A percentile compares a stretch with the other conserved stretches of the same genome.
phyloP scores from a whole-genome alignment of 2,329 filamentous ascomycete species.

The Acephala macrosclerotiorum region DNA sequence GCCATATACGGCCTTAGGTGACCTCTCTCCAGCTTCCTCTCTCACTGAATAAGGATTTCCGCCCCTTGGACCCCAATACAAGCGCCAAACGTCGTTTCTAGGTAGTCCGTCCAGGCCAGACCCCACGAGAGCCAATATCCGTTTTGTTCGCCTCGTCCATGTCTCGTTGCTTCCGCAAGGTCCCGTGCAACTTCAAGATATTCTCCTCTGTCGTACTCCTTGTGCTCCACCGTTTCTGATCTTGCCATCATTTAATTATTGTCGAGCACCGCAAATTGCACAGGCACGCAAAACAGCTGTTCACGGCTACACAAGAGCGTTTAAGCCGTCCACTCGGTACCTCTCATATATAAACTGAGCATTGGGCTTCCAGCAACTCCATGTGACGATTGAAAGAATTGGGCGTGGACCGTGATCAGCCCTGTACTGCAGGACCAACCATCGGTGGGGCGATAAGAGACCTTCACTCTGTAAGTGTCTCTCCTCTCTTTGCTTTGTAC shows the following conservation, averaged over 20 bases:
- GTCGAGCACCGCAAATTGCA: conserved; percentile 31
- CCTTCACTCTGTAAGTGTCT: conserved; percentile 41
- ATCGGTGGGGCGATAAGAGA: conserved; percentile 42
- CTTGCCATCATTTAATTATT: conserved; percentile 34
- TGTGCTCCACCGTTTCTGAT: conserved; percentile 27
- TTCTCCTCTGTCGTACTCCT: conserved; percentile 38
- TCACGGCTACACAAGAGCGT: conserved; percentile 32
- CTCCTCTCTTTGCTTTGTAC: conserved; percentile 26
- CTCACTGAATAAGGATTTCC: conserved; percentile 37
- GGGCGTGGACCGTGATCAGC: conserved; percentile 45
- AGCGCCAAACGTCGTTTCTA: conserved; percentile 38
- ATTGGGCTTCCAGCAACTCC: conserved; percentile 38
- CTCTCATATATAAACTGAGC: conserved; percentile 30
- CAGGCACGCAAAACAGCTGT: conserved; percentile 36
- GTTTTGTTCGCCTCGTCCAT: conserved; percentile 28
- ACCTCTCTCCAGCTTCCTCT: conserved; percentile 40
- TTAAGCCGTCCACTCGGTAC: conserved; percentile 34
- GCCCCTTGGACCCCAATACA: conserved; percentile 39
- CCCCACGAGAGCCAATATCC: conserved; percentile 38
- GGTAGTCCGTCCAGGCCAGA: conserved; percentile 38
- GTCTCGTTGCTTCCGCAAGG: conserved; percentile 37
- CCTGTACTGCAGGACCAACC: conserved; percentile 44
- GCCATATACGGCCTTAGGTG: conserved; percentile 49
- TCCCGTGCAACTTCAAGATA: conserved; percentile 39
- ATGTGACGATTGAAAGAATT: conserved; percentile 44